Percentiles rank a stretch among this genome's conserved stretches.
Evolutionary conservation across 2,329 filamentous ascomycete genomes (phyloP).

Genomic region (Colletotrichum cuscutae): DNA sequence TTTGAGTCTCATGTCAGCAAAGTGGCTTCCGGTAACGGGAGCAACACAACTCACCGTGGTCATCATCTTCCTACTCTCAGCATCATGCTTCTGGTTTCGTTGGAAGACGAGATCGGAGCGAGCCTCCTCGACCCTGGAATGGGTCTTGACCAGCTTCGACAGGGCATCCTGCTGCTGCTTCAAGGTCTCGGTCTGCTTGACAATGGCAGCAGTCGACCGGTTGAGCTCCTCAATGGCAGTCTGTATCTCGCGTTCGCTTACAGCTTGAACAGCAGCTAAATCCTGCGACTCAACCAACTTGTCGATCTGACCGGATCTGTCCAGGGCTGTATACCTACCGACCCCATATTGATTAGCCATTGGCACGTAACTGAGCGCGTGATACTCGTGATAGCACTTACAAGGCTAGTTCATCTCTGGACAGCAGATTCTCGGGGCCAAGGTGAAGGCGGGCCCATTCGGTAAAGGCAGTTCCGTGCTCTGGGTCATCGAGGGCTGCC

Average conservation of each 20-base stretch:
- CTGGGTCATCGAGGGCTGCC: conserved; percentile 47
- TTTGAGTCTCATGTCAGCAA: conserved; percentile 38
- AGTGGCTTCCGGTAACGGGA: too few species aligned
- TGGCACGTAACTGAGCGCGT: neutral
- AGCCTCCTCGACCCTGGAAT: conserved; percentile 46
- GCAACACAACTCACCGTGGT: conserved; percentile 49
- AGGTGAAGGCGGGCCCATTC: conserved; percentile 63
- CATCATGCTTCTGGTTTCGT: conserved; percentile 50
- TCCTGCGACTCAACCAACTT: conserved; percentile 56
- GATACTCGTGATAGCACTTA: conserved; percentile 44
- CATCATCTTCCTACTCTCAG: conserved; percentile 53
- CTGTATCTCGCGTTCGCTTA: conserved; percentile 69
- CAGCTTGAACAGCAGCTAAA: conserved; percentile 57
- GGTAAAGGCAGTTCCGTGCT: conserved; percentile 48
- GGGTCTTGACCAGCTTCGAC: conserved; percentile 59
- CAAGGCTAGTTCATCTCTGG: conserved; percentile 64
- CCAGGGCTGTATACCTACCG: conserved; percentile 60
- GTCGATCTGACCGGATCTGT: conserved; percentile 59
- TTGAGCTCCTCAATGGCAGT: conserved; percentile 72
- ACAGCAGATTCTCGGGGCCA: conserved; percentile 61
- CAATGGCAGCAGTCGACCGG: conserved; percentile 71
- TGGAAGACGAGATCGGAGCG: conserved; percentile 48
- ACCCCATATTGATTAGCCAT: conserved; percentile 31
- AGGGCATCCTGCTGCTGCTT: conserved; percentile 71
- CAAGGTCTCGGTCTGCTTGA: conserved; percentile 70